Evolutionary conservation across 352 stramenopile species (phyloP).

Genomic region (Saprolegnia diclina): DNA sequence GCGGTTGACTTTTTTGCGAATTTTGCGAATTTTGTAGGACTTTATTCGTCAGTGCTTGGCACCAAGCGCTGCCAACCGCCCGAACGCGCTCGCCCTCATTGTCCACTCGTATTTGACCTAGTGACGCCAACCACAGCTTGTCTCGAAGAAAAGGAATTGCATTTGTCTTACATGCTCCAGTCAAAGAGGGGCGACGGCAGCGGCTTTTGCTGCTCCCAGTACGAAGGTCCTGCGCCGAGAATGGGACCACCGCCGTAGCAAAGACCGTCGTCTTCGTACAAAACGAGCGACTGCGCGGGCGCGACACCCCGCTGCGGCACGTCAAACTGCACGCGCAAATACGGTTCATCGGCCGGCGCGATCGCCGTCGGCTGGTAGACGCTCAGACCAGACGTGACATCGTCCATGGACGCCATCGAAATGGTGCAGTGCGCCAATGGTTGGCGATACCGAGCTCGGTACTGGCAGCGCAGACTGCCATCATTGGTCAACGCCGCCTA

Average conservation of each 20-base stretch:
- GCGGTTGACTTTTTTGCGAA: too few species aligned
- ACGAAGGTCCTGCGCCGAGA: conserved; percentile 50
- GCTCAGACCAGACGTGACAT: conserved; percentile 37
- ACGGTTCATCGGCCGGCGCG: conserved; percentile 20
- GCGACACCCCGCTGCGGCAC: conserved; percentile 75
- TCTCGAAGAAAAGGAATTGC: neutral
- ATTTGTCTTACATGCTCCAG: conserved; percentile 17
- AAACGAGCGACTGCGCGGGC: conserved; percentile 76
- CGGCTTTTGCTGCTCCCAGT: conserved; percentile 32
- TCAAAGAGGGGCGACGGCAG: conserved; percentile 17
- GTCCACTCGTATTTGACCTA: neutral
- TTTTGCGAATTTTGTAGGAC: neutral
- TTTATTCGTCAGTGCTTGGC: conserved; percentile 2
- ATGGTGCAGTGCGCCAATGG: conserved; percentile 55
- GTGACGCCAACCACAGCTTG: neutral
- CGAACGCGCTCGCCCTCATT: neutral
- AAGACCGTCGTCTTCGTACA: conserved; percentile 74
- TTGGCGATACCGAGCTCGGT: conserved; percentile 79
- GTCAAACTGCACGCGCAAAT: conserved; percentile 74
- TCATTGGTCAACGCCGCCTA: conserved; percentile 22
- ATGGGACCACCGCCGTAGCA: conserved; percentile 79
- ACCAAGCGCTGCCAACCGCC: neutral
- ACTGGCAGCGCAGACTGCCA: conserved; percentile 55
- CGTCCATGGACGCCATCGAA: conserved; percentile 42
- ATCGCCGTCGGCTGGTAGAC: conserved; percentile 38